These are phyloP conservation scores for Penicillium roqueforti DNA, from an alignment of 495 filamentous ascomycete genomes.

Conservation along the genomic window DNA sequence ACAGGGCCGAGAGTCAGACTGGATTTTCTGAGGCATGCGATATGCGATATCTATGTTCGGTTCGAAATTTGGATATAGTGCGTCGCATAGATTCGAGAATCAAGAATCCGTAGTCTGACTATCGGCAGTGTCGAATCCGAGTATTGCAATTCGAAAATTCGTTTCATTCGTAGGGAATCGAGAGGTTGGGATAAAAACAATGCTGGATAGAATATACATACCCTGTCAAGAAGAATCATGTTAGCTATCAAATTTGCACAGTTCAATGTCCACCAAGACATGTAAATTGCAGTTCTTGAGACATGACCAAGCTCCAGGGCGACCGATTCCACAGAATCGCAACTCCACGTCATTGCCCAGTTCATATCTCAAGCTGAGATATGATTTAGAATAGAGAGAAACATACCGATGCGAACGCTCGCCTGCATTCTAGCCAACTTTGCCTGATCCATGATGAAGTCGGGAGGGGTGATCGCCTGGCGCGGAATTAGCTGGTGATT, in stretches of 20 bases:
- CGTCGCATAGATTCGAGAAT: background rate
- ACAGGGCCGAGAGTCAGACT: background rate
- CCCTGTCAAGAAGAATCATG: conserved; percentile 21
- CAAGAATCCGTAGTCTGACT: background rate
- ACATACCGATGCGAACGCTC: conserved; percentile 55
- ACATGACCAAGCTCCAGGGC: background rate
- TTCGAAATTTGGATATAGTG: background rate
- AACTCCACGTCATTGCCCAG: conserved; percentile 2
- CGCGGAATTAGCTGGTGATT: conserved; percentile 17
- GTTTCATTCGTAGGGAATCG: background rate
- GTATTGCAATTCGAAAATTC: conserved; percentile 2
- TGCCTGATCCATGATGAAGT: conserved; percentile 52
- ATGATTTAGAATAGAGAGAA: conserved; percentile 2
- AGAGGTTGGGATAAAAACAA: conserved; percentile 6
- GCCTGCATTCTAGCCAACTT: conserved; percentile 56
- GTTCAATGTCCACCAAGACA: background rate
- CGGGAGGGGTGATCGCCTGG: conserved; percentile 26
- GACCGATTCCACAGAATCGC: conserved; percentile 1
- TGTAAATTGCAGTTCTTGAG: background rate
- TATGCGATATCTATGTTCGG: background rate
- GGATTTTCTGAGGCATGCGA: background rate
- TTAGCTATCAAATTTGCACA: background rate
- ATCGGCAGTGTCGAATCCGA: background rate
- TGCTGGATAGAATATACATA: conserved; percentile 23
- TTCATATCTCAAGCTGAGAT: background rate